Conservation (phyloP, 495 filamentous ascomycete genomes). For the Penicillium manginii region DNA sequence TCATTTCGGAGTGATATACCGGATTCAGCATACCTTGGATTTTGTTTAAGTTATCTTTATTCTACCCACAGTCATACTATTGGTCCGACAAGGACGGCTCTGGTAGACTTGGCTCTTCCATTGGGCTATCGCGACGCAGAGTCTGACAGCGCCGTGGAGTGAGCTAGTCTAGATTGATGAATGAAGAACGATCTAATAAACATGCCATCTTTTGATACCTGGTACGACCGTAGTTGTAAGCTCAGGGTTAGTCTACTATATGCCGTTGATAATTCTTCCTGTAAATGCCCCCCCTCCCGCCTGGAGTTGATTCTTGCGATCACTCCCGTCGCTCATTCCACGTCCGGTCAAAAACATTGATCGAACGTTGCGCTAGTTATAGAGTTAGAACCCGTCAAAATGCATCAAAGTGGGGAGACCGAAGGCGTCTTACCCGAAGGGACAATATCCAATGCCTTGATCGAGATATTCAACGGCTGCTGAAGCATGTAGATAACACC, state of each 20-base stretch:
- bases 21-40: neutral
- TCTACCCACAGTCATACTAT: no score
- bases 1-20: conserved; percentile 4
- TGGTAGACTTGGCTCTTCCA: neutral
- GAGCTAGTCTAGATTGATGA: neutral
- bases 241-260: no score
- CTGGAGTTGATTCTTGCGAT: neutral
- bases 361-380: conserved; percentile 26
- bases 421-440: conserved; percentile 27
- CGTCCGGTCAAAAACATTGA: conserved; percentile 30
- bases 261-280: no score
- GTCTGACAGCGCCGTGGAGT: neutral
- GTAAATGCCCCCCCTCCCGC: no score
- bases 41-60: no score
- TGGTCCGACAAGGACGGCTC: neutral
- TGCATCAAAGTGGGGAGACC: neutral
- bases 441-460: conserved; percentile 44
- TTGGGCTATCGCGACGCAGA: neutral
- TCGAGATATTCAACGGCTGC: conserved; percentile 28
- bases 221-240: neutral
- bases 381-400: neutral
- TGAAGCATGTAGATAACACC: conserved; percentile 38
- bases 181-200: neutral
- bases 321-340: conserved; percentile 25
- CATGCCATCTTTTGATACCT: neutral